These are phyloP conservation scores for Quercus phellos DNA, from an alignment of 331 rosid genomes.

Conservation along the genomic window DNA sequence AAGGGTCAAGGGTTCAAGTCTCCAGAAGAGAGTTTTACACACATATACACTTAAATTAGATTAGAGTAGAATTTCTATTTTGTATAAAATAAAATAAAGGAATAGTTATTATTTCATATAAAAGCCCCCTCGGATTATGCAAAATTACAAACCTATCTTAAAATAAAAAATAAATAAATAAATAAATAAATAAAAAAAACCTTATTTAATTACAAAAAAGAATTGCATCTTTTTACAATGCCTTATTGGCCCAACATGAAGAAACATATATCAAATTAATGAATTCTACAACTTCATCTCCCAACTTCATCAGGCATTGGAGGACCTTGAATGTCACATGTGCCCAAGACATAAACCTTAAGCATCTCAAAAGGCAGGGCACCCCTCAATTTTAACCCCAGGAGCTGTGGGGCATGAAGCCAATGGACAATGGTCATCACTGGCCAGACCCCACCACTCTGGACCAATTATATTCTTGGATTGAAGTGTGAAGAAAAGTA, in stretches of 20 bases:
- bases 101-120: too few relatives aligned
- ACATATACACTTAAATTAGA: too few relatives aligned
- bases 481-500: conserved; percentile 58
- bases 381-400: conserved; percentile 44
- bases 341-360: neutral
- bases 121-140: too few relatives aligned
- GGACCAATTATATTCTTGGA: conserved; percentile 40
- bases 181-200: neutral
- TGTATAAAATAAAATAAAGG: too few relatives aligned
- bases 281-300: neutral
- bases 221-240: neutral
- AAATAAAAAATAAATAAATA: neutral
- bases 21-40: rapidly evolving
- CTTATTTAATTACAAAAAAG: too few relatives aligned
- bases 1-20: too few relatives aligned
- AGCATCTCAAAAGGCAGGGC: conserved; percentile 41
- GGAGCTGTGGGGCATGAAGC: conserved; percentile 73
- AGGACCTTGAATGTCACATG: too few relatives aligned
- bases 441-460: conserved; percentile 62
- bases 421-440: conserved; percentile 44
- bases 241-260: neutral
- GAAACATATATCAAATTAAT: neutral
- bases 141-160: too few relatives aligned
- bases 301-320: neutral
- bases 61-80: too few relatives aligned